These are phyloP conservation scores for Candida ficus DNA, from an alignment of 805 yeast genomes.

Conservation along the genomic window DNA sequence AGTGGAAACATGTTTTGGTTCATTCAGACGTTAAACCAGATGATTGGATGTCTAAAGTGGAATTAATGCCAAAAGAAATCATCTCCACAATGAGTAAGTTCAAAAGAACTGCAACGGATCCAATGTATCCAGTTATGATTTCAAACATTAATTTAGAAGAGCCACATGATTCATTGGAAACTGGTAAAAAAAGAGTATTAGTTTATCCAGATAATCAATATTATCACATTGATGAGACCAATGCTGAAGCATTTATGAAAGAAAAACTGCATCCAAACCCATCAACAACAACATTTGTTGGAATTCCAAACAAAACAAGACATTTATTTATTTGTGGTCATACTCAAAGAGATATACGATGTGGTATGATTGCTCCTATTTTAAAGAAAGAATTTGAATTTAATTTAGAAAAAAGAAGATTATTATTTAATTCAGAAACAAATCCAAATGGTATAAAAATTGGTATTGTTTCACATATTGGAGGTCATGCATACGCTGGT, in stretches of 20 bases:
- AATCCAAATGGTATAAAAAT: slow-evolving; percentile 31
- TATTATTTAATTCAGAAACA: slow-evolving; percentile 23
- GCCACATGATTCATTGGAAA: slow-evolving; percentile 1
- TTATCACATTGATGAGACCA: slow-evolving; percentile 18
- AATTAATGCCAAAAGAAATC: slow-evolving; percentile 39
- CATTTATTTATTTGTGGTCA: slow-evolving; percentile 64
- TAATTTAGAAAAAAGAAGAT: slow-evolving; percentile 32
- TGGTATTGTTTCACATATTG: slow-evolving; percentile 69
- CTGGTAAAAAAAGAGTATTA: slow-evolving; percentile 25
- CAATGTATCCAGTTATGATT: slow-evolving; percentile 45
- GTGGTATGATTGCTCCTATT: slow-evolving; percentile 64
- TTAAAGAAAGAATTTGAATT: slow-evolving; percentile 43
- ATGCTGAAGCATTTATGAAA: slow-evolving; percentile 33
- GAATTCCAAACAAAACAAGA: slow-evolving; percentile 11
- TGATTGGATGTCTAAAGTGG: slow-evolving; percentile 41
- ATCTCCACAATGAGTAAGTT: slow-evolving; percentile 33
- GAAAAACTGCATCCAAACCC: slow-evolving; percentile 34
- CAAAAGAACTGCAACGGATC: slow-evolving; percentile 32
- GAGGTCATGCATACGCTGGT: slow-evolving; percentile 87
- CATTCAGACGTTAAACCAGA: slow-evolving; percentile 37
- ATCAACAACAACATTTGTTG: slow-evolving; percentile 1
- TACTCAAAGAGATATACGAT: slow-evolving; percentile 52
- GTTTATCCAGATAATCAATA: slow-evolving; percentile 51
- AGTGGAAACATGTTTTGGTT: slow-evolving; percentile 53
- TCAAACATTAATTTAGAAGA: slow-evolving; percentile 37